These are phyloP conservation scores for Curvularia verruculosa DNA, from an alignment of 2,329 filamentous ascomycete species.

Conservation along the genomic window DNA sequence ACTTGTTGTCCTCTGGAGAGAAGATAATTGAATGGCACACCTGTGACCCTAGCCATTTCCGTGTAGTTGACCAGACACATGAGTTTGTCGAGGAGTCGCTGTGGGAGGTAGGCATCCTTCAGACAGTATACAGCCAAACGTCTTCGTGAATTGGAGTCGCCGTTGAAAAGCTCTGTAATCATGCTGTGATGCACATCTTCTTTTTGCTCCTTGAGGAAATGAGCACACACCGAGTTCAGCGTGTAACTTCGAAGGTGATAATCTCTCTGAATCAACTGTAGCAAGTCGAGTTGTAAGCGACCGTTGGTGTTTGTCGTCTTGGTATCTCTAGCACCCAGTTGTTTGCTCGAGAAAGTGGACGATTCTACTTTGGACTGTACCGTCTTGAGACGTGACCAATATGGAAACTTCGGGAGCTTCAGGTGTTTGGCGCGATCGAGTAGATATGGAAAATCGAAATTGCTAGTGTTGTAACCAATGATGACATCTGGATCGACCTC, in stretches of 20 bases:
- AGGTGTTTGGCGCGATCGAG: slow-evolving; percentile 85
- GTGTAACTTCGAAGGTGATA: slow-evolving; percentile 97
- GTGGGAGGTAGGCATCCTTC: slow-evolving; percentile 95
- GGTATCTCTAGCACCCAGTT: slow-evolving; percentile 95
- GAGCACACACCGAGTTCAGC: slow-evolving; percentile 91
- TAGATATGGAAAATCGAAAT: slow-evolving; percentile 98
- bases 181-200: slow-evolving; percentile 99
- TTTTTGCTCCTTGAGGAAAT: slow-evolving; percentile 96
- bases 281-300: slow-evolving; percentile 85
- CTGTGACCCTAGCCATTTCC: slow-evolving; percentile 99
- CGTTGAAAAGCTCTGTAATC: slow-evolving; percentile 98
- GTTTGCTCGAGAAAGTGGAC: slow-evolving; percentile 93
- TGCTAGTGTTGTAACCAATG: slow-evolving; percentile 97
- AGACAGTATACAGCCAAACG: slow-evolving; percentile 93
- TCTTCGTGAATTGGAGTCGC: slow-evolving; percentile 88
- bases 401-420: slow-evolving; percentile 80
- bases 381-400: slow-evolving; percentile 80
- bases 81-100: slow-evolving; percentile 93
- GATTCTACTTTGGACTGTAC: slow-evolving; percentile 74
- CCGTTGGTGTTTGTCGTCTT: slow-evolving; percentile 96
- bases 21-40: slow-evolving; percentile 94
- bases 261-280: slow-evolving; percentile 95
- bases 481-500: slow-evolving; percentile 95
- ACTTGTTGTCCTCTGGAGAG: slow-evolving; percentile 93
- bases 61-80: slow-evolving; percentile 99